Percentiles rank a stretch among this genome's conserved stretches.
Conservation (phyloP, 2,329 filamentous ascomycete species). For the Scytalidium lignicola region DNA sequence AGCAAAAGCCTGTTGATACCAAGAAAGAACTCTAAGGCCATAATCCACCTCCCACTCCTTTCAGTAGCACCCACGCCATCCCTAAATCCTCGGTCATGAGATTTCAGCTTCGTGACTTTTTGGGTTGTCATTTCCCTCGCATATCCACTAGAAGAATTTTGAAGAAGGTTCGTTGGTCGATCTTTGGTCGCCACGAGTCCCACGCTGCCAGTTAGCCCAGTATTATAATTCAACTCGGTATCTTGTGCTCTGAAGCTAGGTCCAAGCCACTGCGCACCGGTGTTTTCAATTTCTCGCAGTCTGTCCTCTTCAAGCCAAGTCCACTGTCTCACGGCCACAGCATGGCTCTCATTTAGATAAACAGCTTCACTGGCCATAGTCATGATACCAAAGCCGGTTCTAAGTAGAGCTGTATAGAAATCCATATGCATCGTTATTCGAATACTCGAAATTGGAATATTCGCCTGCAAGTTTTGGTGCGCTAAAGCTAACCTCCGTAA, state of each 20-base stretch:
- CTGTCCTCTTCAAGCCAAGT: conserved; percentile 94
- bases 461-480: conserved; percentile 87
- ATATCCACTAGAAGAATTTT: conserved; percentile 54
- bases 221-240: conserved; percentile 14
- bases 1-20: conserved; percentile 65
- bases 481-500: conserved; percentile 62
- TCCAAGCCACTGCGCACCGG: conserved; percentile 28
- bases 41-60: conserved; percentile 71
- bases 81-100: conserved; percentile 37
- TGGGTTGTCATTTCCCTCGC: conserved; percentile 65
- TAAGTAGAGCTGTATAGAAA: conserved; percentile 86
- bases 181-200: conserved; percentile 24
- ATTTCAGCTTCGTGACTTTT: conserved; percentile 39
- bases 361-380: conserved; percentile 95
- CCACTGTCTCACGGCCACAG: conserved; percentile 65
- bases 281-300: conserved; percentile 66
- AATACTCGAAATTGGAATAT: conserved; percentile 76
- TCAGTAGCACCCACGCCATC: conserved; percentile 76
- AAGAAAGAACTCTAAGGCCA: conserved; percentile 69
- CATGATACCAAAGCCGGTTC: conserved; percentile 80
- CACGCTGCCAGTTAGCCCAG: conserved; percentile 22
- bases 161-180: conserved; percentile 25
- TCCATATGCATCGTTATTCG: conserved; percentile 84
- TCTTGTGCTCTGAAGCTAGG: conserved; percentile 23
- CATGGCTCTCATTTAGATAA: conserved; percentile 84